Conservation (phyloP, 352 stramenopile genomes). For the Phytophthora agathidicida region DNA sequence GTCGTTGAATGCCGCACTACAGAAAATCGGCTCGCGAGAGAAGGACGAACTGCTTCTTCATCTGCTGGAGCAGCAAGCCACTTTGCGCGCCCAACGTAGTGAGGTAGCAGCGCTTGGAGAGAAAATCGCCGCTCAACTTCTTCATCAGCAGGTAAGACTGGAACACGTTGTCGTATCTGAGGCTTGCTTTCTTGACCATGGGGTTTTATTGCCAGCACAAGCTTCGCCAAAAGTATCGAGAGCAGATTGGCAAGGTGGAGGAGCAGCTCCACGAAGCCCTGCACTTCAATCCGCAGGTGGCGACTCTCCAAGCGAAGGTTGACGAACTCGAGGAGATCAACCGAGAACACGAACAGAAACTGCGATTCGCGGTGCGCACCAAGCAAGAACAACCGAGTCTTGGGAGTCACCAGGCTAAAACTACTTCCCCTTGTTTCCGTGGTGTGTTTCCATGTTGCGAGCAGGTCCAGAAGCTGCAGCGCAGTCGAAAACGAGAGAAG, state of each 20-base stretch:
- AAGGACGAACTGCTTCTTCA: constrained; percentile 64
- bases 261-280: constrained; percentile 50
- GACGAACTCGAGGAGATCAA: constrained; percentile 44
- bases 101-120: constrained; percentile 66
- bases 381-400: background rate
- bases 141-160: constrained; percentile 60
- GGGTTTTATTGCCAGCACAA: constrained; percentile 45
- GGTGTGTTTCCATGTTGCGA: no score
- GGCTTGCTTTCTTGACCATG: background rate
- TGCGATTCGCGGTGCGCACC: constrained; percentile 58
- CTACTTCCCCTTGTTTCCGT: no score
- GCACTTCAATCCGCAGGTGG: constrained; percentile 58
- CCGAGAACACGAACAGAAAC: constrained; percentile 61
- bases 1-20: constrained; percentile 30
- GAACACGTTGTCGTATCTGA: background rate
- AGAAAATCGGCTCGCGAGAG: constrained; percentile 59
- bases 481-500: constrained; percentile 70
- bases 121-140: constrained; percentile 67
- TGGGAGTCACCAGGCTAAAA: background rate
- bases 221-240: constrained; percentile 50
- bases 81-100: constrained; percentile 44
- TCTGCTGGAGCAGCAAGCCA: constrained; percentile 48
- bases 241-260: constrained; percentile 48
- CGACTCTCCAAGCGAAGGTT: constrained; percentile 47
- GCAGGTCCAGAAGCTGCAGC: constrained; percentile 77